Percentiles rank a stretch among this genome's conserved stretches.
Evolutionary conservation across 345 rosid species (phyloP).

Genomic region (Rhodomyrtus tomentosa): DNA sequence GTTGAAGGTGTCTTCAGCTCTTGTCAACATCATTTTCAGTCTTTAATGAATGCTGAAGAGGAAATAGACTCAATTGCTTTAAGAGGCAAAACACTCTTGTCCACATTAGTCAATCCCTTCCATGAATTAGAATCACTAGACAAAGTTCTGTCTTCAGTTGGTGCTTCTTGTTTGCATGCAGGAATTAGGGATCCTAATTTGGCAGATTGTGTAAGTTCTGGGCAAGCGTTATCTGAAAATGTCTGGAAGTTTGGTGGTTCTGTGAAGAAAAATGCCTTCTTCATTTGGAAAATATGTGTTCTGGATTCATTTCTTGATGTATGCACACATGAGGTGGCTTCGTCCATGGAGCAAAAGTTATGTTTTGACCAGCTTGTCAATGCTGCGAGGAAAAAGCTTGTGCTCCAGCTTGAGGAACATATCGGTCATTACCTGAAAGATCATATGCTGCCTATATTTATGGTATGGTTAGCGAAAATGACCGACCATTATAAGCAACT

Average conservation of each 20-base stretch:
- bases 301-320: constrained; percentile 75
- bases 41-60: not conserved
- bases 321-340: constrained; percentile 66
- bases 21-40: not conserved
- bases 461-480: constrained; percentile 56
- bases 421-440: constrained; percentile 50
- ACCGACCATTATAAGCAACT: constrained; percentile 38
- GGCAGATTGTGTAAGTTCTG: constrained; percentile 39
- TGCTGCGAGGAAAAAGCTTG: constrained; percentile 64
- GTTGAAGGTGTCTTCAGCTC: not conserved
- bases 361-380: constrained; percentile 82
- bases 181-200: constrained; percentile 28
- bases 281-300: constrained; percentile 78
- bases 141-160: constrained; percentile 30
- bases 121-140: not conserved
- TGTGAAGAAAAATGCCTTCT: constrained; percentile 49
- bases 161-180: constrained; percentile 25
- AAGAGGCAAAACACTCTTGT: not conserved
- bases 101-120: not conserved
- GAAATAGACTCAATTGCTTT: not conserved
- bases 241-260: constrained; percentile 62
- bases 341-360: constrained; percentile 59
- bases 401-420: constrained; percentile 62
- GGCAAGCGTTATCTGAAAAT: constrained; percentile 40
- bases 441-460: constrained; percentile 45